Evolutionary conservation across 75 land plant species (phyloP), one percentile per base, ranked within the genome.

Genomic region (Larix kaempferi): DNA sequence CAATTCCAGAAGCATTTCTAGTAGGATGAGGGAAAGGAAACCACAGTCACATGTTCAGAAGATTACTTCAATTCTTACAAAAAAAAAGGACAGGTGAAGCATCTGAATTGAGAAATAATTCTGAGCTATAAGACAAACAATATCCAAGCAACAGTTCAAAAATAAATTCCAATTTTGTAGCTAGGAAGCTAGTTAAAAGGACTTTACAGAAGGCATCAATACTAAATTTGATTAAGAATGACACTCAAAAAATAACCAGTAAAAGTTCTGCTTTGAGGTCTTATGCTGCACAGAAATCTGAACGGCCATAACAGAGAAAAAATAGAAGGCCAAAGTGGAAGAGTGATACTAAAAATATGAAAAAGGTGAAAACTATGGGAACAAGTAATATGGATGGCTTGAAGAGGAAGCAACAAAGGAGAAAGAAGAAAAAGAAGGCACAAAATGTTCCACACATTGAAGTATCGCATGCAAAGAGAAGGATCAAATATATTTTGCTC

Each of bases 401-500:
- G 35, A 58, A 73, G 59, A 82, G 78, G 41, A 62, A 59, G 33
- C 71, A 57, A 66, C 84, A 76, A 54, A 78, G 85, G 63, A 76
- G 78, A 55, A 84, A 81, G 79, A 58, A 60, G 75, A 86, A 82
- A 84, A 78, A 75, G 74, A 82, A 64, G 62, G 85, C 75, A 33
- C 61, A 82, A 25, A 81, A 87, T 39, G 81, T 59, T 44, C 82
- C 73, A 59, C 59, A 81, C 39, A 90, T 92, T 84, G 94, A 91
- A 73, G 84, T 82, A 10, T 84, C 82, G 17, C 83, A 88, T 27
- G 85, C 92, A 76, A 95, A 89, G 74, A 83, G 88, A 74, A 88
- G 94, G 79, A 82, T 93, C 64, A 87, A 93, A 81, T 29, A 29
- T 29, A 0, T 29, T 29, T 29, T 29, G 0, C 0, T 29, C 33